phyloP scores from a whole-genome alignment of 805 yeast species.

The Phaffomyces opuntiae region DNA sequence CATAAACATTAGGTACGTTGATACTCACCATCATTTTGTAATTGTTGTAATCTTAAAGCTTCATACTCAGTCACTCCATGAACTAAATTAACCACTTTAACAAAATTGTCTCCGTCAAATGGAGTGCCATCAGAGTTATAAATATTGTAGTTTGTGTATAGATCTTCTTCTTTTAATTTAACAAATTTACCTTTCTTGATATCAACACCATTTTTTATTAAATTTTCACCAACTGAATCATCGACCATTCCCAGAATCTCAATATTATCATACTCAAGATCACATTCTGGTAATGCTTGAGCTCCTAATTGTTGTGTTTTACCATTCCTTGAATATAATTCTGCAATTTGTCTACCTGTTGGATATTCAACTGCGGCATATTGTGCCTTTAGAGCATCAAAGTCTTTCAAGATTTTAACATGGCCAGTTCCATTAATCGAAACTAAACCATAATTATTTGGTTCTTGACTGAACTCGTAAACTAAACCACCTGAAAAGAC shows the following conservation, averaged over 20 bases:
- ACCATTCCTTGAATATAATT: constrained; percentile 18
- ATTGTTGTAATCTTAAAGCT: constrained; percentile 16
- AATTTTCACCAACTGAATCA: constrained; percentile 34
- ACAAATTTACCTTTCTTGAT: constrained; percentile 44
- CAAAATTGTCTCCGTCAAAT: constrained; percentile 17
- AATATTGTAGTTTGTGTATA: constrained; percentile 36
- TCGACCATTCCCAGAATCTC: constrained; percentile 33
- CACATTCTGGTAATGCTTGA: constrained; percentile 29
- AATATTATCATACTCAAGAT: constrained; percentile 34
- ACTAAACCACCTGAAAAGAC: constrained; percentile 88
- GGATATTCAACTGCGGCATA: constrained; percentile 31
- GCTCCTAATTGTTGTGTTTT: constrained; percentile 19
- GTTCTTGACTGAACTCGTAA: constrained; percentile 82
- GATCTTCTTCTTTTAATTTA: constrained; percentile 34
- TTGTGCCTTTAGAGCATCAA: constrained; percentile 40
- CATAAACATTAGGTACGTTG: not conserved
- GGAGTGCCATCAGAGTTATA: constrained; percentile 35
- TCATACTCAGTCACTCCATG: constrained; percentile 21
- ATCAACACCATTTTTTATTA: constrained; percentile 45
- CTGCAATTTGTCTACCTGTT: constrained; percentile 21
- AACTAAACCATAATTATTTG: constrained; percentile 78
- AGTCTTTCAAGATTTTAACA: constrained; percentile 55
- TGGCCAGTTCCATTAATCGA: constrained; percentile 38
- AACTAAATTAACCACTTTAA: constrained; percentile 17
- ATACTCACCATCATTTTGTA: constrained; percentile 19